Evolutionary conservation across 768 basidiomycete species (phyloP).

Genomic region (Paxillus rubicundulus): DNA sequence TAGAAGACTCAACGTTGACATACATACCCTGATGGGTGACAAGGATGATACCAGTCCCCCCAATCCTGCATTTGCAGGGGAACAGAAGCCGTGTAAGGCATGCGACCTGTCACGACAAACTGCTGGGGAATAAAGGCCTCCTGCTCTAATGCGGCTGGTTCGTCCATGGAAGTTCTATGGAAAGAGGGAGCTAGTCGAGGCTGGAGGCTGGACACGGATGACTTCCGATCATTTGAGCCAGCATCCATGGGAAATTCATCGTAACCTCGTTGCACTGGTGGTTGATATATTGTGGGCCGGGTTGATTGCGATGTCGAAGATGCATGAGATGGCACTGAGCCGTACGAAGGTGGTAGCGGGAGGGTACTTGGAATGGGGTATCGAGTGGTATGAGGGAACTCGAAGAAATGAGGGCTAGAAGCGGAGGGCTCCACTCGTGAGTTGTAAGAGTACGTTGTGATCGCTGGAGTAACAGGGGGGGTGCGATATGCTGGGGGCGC

Average conservation of each 20-base stretch:
- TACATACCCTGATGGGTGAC: conserved; percentile 14
- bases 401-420: conserved; percentile 23
- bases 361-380: conserved; percentile 25
- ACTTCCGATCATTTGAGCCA: conserved; percentile 8
- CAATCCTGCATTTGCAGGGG: conserved; percentile 3
- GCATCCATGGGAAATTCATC: conserved; percentile 7
- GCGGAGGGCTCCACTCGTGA: conserved; percentile 12
- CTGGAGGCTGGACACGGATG: conserved; percentile 9
- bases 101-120: background rate
- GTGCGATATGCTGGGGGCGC: conserved; percentile 13
- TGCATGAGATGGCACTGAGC: background rate
- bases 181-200: conserved; percentile 10
- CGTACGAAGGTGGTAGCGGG: conserved; percentile 7
- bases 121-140: background rate
- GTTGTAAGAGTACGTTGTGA: conserved; percentile 11
- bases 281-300: background rate
- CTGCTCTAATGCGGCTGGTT: conserved; percentile 1
- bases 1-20: background rate
- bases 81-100: conserved; percentile 2
- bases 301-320: conserved; percentile 6
- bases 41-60: conserved; percentile 1
- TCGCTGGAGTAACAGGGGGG: conserved; percentile 5
- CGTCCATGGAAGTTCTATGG: conserved; percentile 5
- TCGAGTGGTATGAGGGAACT: conserved; percentile 26
- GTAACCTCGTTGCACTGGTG: conserved; percentile 6